Percentiles rank a stretch among this genome's conserved stretches.
Evolutionary conservation across 2,329 filamentous ascomycete species (phyloP).

Genomic region (Paraphoma chrysanthemicola): DNA sequence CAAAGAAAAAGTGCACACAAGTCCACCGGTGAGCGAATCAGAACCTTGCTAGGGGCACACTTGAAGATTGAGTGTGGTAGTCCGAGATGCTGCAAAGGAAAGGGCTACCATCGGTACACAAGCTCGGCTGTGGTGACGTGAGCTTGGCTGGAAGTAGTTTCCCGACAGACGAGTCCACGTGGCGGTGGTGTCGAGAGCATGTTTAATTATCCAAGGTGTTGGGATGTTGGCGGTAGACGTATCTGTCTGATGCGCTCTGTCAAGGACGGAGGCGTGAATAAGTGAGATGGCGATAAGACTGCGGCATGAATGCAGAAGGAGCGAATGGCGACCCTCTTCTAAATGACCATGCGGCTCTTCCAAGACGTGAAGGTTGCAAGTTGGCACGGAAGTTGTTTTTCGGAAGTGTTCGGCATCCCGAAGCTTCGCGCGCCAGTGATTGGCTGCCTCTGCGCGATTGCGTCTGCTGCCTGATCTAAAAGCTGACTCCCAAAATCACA

Average conservation of each 20-base stretch:
- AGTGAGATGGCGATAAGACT: neutral
- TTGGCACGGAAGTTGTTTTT: conserved; percentile 16
- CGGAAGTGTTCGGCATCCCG: conserved; percentile 22
- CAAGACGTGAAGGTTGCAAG: neutral
- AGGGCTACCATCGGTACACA: conserved; percentile 27
- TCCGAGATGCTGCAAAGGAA: conserved; percentile 2
- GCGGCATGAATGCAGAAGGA: neutral
- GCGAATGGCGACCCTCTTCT: neutral
- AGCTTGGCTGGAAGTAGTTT: neutral
- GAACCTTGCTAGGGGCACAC: conserved; percentile 3
- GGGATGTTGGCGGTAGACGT: conserved; percentile 2
- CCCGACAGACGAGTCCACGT: conserved; percentile 31
- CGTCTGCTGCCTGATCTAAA: conserved; percentile 24
- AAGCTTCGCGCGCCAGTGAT: conserved; percentile 12
- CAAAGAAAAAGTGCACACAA: conserved; percentile 2
- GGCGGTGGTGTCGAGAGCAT: conserved; percentile 11
- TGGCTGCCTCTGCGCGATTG: conserved; percentile 12
- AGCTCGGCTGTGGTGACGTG: conserved; percentile 11
- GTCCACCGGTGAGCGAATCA: neutral
- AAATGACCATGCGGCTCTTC: neutral
- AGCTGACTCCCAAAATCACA: conserved; percentile 1
- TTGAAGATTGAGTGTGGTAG: conserved; percentile 4
- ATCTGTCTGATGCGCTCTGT: neutral
- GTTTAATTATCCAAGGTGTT: neutral
- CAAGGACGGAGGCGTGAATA: too few species aligned